Base-by-base conservation (phyloP, 2,329 filamentous ascomycete species). In the Paramyrothecium roridum region DNA sequence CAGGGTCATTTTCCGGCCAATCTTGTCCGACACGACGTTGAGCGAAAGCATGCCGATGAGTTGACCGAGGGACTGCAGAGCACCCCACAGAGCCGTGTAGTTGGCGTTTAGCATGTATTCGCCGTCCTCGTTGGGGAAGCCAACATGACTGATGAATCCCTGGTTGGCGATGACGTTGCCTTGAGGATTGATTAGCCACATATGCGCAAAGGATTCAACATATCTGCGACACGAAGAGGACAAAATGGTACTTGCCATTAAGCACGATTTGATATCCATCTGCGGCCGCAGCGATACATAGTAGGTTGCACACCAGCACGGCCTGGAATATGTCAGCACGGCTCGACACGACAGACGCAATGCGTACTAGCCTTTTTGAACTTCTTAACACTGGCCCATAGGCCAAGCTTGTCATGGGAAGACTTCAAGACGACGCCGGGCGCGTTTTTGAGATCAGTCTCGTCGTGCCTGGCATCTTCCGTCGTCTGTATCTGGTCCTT, bases 1-100 rank as follows among this genome's bases (percentile, higher is more conserved):
- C 7, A 59, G 37, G 3, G 59, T 57, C 8, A 51, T 10, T 47
- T 59, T 61, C 30, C 56, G 53, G 12, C 58, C 58, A 21, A 59
- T 52, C 1, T 19, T 13, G 1, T 56, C 54, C 2, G 56, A 59
- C 3, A 60, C 46, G 3, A 48, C 53, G 13, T 37, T 56, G 37
- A 60, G 47, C 3, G 40, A 34, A 1, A 55, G 22, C 53, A 57
- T 54, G 20, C 53, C 58, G 19, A 56, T 40, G 23, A 60, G 34
- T n/a, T 60, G 56, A 7, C 56, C 56, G 3, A 56, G 48, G 11
- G 56, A 59, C 17, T 54, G 50, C 52, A 57, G 50, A 3, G 52
- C 53, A 1, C 57, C 53, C 58, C 58, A 60, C 3, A 54, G 52
- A 33, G 56, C 53, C 8, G 48, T 57, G 26, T 59, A 37, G 17